Conservation (phyloP, 108 stramenopile species). For the Nannochloropsis gaditana region DNA sequence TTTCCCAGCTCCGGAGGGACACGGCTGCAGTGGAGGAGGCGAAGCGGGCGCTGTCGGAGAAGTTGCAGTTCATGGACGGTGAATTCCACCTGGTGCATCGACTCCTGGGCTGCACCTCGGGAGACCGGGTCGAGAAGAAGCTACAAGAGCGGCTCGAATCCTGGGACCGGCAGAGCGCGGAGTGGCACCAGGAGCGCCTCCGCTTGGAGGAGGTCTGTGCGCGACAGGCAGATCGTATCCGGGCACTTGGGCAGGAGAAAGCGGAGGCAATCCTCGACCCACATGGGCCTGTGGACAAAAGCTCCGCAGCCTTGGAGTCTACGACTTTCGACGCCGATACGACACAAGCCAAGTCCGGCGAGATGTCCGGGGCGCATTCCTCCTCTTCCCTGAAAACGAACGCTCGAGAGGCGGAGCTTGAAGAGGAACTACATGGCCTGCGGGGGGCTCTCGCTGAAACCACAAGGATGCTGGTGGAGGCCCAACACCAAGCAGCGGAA, state of each 20-base stretch:
- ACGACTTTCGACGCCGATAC: not conserved
- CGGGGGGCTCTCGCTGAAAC: not conserved
- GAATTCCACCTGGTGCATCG: not conserved
- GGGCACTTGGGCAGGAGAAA: not conserved
- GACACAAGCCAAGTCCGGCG: not conserved
- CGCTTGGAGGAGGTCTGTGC: not conserved
- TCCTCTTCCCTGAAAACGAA: not conserved
- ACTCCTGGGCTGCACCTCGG: not conserved
- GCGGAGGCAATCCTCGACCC: not conserved
- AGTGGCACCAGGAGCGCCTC: not conserved
- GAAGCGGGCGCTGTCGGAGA: not conserved
- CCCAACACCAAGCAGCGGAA: not conserved
- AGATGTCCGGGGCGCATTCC: not conserved
- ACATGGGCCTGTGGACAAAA: not conserved
- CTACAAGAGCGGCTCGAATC: not conserved
- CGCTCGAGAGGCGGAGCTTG: not conserved
- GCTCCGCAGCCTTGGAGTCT: not conserved
- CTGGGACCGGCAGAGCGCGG: not conserved
- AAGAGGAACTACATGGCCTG: not conserved
- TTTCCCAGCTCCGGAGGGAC: not conserved
- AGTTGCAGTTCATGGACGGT: not conserved
- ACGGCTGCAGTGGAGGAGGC: not conserved
- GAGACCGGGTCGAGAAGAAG: not conserved
- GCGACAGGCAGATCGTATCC: not conserved
- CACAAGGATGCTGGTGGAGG: not conserved